Percentiles rank a stretch among this genome's conserved stretches.
These are phyloP conservation scores for Castanea mollissima DNA, from an alignment of 306 rosid species.

Conservation along the genomic window DNA sequence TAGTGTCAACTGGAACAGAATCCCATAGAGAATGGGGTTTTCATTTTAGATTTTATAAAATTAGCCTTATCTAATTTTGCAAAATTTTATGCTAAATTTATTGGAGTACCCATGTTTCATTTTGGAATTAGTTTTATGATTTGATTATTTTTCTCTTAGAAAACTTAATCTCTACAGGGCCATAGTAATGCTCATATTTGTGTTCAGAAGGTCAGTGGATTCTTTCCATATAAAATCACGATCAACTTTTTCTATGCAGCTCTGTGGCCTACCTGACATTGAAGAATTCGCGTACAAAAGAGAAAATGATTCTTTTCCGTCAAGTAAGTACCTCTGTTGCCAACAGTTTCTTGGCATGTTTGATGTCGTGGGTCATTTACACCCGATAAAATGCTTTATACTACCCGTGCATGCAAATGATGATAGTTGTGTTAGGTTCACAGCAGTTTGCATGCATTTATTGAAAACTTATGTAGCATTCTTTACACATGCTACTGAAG, in stretches of 20 bases:
- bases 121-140: no score
- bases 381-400: not conserved
- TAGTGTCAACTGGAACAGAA: no score
- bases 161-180: no score
- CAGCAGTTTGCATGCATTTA: not conserved
- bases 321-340: slow-evolving; percentile 35
- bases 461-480: not conserved
- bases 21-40: no score
- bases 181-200: no score
- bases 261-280: slow-evolving; percentile 49
- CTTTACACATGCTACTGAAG: not conserved
- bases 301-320: slow-evolving; percentile 30
- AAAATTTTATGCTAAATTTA: no score
- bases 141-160: no score
- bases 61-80: no score
- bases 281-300: slow-evolving; percentile 54
- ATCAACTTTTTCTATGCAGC: slow-evolving; percentile 32
- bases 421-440: not conserved
- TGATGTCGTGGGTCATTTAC: not conserved
- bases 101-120: no score
- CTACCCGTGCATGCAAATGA: not conserved
- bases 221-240: not conserved
- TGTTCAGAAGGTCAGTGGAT: no score
- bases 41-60: no score
- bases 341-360: not conserved